These are phyloP conservation scores for Blastomyces parvus DNA, from an alignment of 2,329 filamentous ascomycete genomes.

Conservation along the genomic window DNA sequence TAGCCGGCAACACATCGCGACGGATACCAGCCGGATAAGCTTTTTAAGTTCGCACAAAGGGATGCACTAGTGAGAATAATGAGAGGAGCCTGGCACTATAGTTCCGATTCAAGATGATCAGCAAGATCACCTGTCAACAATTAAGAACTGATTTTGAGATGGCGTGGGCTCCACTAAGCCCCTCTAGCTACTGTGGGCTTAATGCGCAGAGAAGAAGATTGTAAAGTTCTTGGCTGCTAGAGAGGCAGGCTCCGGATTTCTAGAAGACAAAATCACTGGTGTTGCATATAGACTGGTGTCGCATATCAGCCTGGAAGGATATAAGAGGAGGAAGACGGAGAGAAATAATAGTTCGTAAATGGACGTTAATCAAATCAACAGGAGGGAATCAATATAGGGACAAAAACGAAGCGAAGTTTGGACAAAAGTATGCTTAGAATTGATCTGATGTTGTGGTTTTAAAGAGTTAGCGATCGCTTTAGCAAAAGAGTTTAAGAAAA, in stretches of 20 bases:
- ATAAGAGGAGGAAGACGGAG: not conserved
- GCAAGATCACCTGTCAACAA: not conserved
- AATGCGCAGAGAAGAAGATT: not conserved
- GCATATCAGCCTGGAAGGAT: too few relatives aligned
- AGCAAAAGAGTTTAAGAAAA: not conserved
- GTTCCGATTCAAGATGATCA: not conserved
- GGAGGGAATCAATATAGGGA: not conserved
- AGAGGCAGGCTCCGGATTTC: not conserved
- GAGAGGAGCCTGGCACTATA: not conserved
- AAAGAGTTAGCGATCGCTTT: not conserved
- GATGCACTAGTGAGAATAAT: not conserved
- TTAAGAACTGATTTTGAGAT: too few relatives aligned
- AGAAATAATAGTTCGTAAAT: slow-evolving; percentile 2
- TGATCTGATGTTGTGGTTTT: slow-evolving; percentile 1
- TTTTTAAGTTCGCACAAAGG: not conserved
- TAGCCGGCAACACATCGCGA: not conserved
- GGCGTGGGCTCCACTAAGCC: too few relatives aligned
- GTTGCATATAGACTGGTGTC: not conserved
- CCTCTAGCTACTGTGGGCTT: not conserved
- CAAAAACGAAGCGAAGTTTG: not conserved
- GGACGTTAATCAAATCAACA: not conserved
- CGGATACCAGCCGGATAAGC: not conserved
- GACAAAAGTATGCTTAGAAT: slow-evolving; percentile 1
- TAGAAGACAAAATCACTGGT: not conserved
- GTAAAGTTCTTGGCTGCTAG: not conserved